Percentiles rank a stretch among this genome's conserved stretches.
These are phyloP conservation scores for Cucurbita moschata DNA, from an alignment of 306 rosid genomes.

Conservation along the genomic window DNA sequence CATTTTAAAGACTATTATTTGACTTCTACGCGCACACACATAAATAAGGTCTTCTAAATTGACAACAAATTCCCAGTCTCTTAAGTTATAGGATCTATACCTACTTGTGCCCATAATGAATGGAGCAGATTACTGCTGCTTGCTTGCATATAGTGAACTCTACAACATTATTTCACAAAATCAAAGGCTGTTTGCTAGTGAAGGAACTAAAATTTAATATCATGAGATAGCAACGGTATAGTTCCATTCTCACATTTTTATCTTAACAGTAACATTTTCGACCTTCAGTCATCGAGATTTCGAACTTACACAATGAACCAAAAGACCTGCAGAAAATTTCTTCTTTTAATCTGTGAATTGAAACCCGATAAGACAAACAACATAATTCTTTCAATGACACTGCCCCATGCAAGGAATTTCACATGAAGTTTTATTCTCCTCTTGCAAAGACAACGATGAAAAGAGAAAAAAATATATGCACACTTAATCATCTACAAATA, in stretches of 20 bases:
- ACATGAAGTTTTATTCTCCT: not conserved
- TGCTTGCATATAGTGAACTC: not conserved
- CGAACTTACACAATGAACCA: not conserved
- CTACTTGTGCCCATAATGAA: not conserved
- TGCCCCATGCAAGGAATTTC: not conserved
- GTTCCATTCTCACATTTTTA: not conserved
- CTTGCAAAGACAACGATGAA: not conserved
- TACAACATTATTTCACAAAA: not conserved
- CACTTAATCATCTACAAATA: not conserved
- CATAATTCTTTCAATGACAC: not conserved
- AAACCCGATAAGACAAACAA: not conserved
- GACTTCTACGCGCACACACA: not conserved
- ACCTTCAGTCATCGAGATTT: not conserved
- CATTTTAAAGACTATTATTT: not conserved
- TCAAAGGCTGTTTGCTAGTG: not conserved
- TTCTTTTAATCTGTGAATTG: not conserved
- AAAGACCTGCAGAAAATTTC: not conserved
- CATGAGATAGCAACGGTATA: not conserved
- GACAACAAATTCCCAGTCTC: not conserved
- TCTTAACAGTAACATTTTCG: not conserved
- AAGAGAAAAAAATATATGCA: not conserved
- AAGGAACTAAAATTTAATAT: not conserved
- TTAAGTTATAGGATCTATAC: not conserved
- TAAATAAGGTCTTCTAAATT: not conserved
- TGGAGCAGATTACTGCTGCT: not conserved